A percentile compares a stretch with the other conserved stretches of the same genome.
These are phyloP conservation scores for Citrus hindsii DNA, from an alignment of 345 rosid species.

Conservation along the genomic window DNA sequence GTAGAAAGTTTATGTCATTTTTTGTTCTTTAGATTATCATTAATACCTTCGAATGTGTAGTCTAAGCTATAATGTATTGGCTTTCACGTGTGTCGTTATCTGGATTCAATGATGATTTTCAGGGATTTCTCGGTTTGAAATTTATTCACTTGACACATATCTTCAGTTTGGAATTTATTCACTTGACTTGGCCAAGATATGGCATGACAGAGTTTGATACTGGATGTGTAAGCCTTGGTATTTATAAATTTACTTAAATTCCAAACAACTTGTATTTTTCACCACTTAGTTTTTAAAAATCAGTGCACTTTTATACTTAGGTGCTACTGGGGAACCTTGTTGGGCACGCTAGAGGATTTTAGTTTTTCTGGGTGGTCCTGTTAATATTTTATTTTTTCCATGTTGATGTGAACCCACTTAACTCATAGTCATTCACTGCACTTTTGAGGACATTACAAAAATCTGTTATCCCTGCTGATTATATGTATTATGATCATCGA, in stretches of 20 bases:
- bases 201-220: neutral
- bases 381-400: neutral
- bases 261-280: neutral
- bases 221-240: neutral
- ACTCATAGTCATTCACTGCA: neutral
- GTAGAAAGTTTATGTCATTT: neutral
- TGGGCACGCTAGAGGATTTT: neutral
- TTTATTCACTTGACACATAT: neutral
- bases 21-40: neutral
- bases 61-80: neutral
- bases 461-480: neutral
- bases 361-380: neutral
- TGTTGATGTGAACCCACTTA: neutral
- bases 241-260: neutral
- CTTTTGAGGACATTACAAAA: neutral
- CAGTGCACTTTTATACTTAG: neutral
- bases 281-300: neutral
- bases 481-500: neutral
- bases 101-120: neutral
- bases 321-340: neutral
- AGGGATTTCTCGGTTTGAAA: neutral
- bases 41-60: neutral
- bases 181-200: neutral
- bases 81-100: neutral
- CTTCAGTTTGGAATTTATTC: neutral